phyloP scores from a whole-genome alignment of 768 basidiomycete genomes.

The Leccinellum albellum region DNA sequence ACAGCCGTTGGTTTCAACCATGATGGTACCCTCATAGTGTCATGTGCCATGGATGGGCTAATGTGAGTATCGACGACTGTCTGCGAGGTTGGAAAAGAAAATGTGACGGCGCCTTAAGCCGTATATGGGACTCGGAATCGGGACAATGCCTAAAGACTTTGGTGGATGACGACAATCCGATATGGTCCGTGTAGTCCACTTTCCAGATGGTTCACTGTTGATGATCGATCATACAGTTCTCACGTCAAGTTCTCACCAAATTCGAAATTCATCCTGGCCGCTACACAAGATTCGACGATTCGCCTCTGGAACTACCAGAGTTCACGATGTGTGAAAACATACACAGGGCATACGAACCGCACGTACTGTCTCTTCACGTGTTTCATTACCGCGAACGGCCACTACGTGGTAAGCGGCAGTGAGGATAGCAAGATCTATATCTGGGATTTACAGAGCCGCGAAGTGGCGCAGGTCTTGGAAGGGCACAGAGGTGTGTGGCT shows the following conservation, averaged over 20 bases:
- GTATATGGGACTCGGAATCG: slow-evolving; percentile 95
- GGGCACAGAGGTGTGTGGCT: slow-evolving; percentile 68
- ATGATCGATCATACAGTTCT: slow-evolving; percentile 47
- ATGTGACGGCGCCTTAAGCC: slow-evolving; percentile 45
- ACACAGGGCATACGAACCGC: slow-evolving; percentile 80
- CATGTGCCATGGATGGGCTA: slow-evolving; percentile 93
- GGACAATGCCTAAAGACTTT: slow-evolving; percentile 97
- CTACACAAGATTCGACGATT: slow-evolving; percentile 92
- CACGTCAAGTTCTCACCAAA: slow-evolving; percentile 92
- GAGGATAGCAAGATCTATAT: slow-evolving; percentile 87
- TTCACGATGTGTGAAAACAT: slow-evolving; percentile 89
- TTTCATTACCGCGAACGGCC: slow-evolving; percentile 55
- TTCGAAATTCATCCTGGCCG: slow-evolving; percentile 81
- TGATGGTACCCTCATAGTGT: slow-evolving; percentile 92
- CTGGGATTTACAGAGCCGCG: slow-evolving; percentile 84
- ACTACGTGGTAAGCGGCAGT: slow-evolving; percentile 81
- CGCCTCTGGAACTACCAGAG: slow-evolving; percentile 93
- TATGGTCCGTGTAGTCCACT: slow-evolving; percentile 52
- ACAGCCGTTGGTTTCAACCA: slow-evolving; percentile 92
- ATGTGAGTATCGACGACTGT: slow-evolving; percentile 56
- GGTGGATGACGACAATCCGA: slow-evolving; percentile 94
- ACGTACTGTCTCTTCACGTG: slow-evolving; percentile 76
- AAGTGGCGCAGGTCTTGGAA: slow-evolving; percentile 69
- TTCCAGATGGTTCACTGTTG: slow-evolving; percentile 2
- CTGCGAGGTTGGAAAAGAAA: background rate